These are phyloP conservation scores for Cyclotella cryptica DNA, from an alignment of 108 stramenopile genomes.

Conservation along the genomic window DNA sequence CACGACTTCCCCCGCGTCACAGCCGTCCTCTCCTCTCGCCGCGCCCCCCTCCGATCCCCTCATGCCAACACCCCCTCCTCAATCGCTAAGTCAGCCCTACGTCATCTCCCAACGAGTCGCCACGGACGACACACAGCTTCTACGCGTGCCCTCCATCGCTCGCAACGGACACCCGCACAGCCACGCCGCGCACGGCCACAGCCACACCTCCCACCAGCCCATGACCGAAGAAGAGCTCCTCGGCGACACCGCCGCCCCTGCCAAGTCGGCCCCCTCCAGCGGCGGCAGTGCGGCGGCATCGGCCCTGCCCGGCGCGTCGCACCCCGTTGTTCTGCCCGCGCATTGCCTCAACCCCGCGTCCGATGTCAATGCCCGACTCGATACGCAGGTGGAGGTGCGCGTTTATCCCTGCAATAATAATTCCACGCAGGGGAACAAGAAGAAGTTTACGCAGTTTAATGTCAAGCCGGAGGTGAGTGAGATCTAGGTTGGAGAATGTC, in stretches of 20 bases:
- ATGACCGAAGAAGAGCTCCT: neutral
- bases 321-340: conserved; percentile 5
- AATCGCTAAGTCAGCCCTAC: conserved; percentile 8
- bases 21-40: neutral
- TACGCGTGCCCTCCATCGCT: conserved; percentile 12
- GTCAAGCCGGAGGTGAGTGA: conserved; percentile 83
- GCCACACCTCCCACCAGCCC: too few relatives aligned
- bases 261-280: neutral
- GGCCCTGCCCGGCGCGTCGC: neutral
- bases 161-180: neutral
- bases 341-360: conserved; percentile 82
- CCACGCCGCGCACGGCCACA: neutral
- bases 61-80: conserved; percentile 13
- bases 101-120: conserved; percentile 16
- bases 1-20: too few relatives aligned
- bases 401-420: conserved; percentile 92
- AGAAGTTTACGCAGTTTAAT: conserved; percentile 82
- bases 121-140: conserved; percentile 35
- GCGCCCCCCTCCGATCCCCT: neutral
- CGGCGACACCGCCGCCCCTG: neutral
- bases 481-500: too few relatives aligned
- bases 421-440: conserved; percentile 66
- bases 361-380: conserved; percentile 82
- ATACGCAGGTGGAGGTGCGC: conserved; percentile 87
- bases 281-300: neutral